Conservation (phyloP, 371 early-diverging fungal genomes). For the Polyrhizophydium stewartii region DNA sequence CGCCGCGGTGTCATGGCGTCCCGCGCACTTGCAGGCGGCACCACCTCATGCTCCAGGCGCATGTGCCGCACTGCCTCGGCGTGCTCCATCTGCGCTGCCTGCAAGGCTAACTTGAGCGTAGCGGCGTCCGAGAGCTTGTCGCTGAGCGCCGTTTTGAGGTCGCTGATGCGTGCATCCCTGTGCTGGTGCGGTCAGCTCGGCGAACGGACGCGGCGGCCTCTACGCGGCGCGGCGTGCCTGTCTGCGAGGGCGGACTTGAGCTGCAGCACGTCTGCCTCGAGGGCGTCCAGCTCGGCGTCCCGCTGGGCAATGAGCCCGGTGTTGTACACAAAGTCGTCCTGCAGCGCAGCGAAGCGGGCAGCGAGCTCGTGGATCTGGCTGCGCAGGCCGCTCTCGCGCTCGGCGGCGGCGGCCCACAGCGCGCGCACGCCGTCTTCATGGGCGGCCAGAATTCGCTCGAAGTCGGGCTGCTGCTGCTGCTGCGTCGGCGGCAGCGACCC, state of each 20-base stretch:
- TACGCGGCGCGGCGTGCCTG: slow-evolving; percentile 6
- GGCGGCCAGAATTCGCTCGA: neutral
- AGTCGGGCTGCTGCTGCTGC: too few species aligned
- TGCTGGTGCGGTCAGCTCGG: neutral
- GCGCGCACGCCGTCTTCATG: neutral
- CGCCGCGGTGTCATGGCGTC: too few species aligned
- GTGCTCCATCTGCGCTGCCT: slow-evolving; percentile 26
- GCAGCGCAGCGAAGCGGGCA: slow-evolving; percentile 14
- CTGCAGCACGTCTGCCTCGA: slow-evolving; percentile 14
- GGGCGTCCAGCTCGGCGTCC: slow-evolving; percentile 36
- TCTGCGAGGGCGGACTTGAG: slow-evolving; percentile 22
- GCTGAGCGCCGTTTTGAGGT: slow-evolving; percentile 23
- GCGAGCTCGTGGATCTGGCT: slow-evolving; percentile 4
- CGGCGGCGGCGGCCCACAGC: too few species aligned
- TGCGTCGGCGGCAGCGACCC: neutral
- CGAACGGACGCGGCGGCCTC: neutral
- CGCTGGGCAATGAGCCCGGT: slow-evolving; percentile 27
- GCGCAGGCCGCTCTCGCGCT: too few species aligned
- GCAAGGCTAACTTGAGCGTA: slow-evolving; percentile 15
- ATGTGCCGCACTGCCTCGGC: slow-evolving; percentile 21
- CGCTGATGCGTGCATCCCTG: slow-evolving; percentile 29
- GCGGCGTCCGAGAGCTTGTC: slow-evolving; percentile 21
- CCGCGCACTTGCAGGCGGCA: too few species aligned
- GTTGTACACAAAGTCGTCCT: slow-evolving; percentile 39
- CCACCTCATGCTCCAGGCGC: slow-evolving; percentile 29